phyloP scores from a whole-genome alignment of 805 yeast genomes.

The Nakazawaea populi region DNA sequence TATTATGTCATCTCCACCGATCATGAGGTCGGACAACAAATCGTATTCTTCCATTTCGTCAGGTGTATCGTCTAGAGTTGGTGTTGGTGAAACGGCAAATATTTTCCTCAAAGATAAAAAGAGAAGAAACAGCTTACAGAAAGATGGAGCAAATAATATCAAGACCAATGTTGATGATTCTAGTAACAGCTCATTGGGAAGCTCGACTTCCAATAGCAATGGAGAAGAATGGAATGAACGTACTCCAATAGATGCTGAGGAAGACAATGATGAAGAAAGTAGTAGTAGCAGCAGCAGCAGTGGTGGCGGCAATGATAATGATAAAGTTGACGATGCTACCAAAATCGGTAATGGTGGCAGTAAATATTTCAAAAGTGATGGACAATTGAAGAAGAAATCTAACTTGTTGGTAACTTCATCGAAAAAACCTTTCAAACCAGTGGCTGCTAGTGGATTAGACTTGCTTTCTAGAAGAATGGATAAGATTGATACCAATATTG shows the following conservation, averaged over 20 bases:
- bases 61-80: constrained; percentile 1
- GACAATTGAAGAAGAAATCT: neutral
- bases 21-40: constrained; percentile 4
- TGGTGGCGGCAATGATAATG: neutral
- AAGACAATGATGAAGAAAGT: neutral
- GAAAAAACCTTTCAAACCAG: neutral
- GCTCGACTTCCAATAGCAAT: neutral
- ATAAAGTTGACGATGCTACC: neutral
- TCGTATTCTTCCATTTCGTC: constrained; percentile 8
- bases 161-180: constrained; percentile 10
- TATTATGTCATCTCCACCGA: constrained; percentile 6
- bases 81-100: neutral
- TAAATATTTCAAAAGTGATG: neutral
- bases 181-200: constrained; percentile 1
- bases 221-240: constrained; percentile 2
- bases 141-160: neutral
- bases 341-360: neutral
- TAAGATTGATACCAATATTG: constrained; percentile 4
- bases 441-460: neutral
- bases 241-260: neutral
- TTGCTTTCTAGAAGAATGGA: constrained; percentile 4
- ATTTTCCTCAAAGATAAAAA: constrained; percentile 4
- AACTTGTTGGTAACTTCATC: neutral
- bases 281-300: neutral
- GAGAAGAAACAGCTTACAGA: neutral